Percentiles rank a stretch among this genome's conserved stretches.
Evolutionary conservation across 2,329 filamentous ascomycete species (phyloP).

Genomic region (Pleurostoma richardsiae): DNA sequence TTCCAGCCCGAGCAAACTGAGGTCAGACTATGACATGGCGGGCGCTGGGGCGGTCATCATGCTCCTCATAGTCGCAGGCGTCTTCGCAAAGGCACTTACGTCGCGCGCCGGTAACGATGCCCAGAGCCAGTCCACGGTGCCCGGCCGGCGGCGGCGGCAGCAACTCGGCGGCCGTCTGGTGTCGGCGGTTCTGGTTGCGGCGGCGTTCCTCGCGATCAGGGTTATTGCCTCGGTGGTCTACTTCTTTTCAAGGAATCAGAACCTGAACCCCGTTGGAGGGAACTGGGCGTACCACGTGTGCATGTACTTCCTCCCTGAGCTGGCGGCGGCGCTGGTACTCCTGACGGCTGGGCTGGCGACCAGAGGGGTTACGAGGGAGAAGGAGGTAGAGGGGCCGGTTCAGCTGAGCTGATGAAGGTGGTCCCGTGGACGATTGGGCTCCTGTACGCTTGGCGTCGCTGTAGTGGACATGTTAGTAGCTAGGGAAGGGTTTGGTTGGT

Average conservation of each 20-base stretch:
- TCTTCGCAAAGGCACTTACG: constrained; percentile 6
- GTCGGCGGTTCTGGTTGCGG: constrained; percentile 11
- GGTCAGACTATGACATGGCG: constrained; percentile 7
- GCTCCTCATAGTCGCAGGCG: constrained; percentile 13
- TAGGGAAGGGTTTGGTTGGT: no score
- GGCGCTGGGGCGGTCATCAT: constrained; percentile 16
- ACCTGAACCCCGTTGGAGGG: constrained; percentile 14
- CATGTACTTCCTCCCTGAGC: constrained; percentile 16
- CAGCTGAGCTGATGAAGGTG: background rate
- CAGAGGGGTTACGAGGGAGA: background rate
- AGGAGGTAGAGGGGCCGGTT: background rate
- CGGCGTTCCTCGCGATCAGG: constrained; percentile 16
- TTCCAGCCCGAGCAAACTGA: constrained; percentile 6
- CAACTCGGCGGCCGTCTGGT: constrained; percentile 8
- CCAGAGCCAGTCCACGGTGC: background rate
- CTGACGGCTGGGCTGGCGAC: constrained; percentile 1
- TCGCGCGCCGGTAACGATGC: constrained; percentile 1
- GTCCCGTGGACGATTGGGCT: no score
- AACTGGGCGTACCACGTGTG: constrained; percentile 13
- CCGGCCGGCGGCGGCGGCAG: background rate
- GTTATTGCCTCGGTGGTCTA: constrained; percentile 14
- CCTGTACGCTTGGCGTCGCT: no score
- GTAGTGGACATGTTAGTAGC: no score
- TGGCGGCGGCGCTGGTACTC: constrained; percentile 4
- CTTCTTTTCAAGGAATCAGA: constrained; percentile 12